phyloP scores from a whole-genome alignment of 148 eudicot genomes.

The Chenopodium suecicum region DNA sequence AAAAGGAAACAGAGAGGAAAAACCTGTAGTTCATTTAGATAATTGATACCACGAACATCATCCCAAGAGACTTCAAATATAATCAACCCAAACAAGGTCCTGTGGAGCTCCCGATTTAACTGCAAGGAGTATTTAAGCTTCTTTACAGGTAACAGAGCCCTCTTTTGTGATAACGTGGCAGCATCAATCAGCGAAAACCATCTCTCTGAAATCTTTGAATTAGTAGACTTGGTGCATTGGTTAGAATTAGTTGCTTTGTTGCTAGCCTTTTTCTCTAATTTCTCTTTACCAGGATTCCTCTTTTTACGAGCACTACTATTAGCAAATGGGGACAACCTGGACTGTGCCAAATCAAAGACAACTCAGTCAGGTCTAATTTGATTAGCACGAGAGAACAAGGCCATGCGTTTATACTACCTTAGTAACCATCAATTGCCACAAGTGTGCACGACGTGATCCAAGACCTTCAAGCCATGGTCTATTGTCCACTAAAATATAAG shows the following conservation, averaged over 20 bases:
- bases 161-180: slow-evolving; percentile 65
- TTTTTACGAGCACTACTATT: slow-evolving; percentile 67
- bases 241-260: slow-evolving; percentile 34
- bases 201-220: slow-evolving; percentile 45
- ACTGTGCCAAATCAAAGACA: slow-evolving; percentile 46
- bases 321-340: slow-evolving; percentile 95
- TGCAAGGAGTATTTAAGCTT: slow-evolving; percentile 71
- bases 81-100: slow-evolving; percentile 89
- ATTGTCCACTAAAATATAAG: slow-evolving; percentile 93
- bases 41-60: slow-evolving; percentile 90
- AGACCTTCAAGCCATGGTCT: slow-evolving; percentile 87
- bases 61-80: slow-evolving; percentile 88
- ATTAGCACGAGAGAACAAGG: slow-evolving; percentile 9
- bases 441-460: slow-evolving; percentile 77
- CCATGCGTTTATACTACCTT: slow-evolving; percentile 55
- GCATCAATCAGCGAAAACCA: slow-evolving; percentile 84
- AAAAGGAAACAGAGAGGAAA: slow-evolving; percentile 5
- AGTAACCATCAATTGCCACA: slow-evolving; percentile 98
- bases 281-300: slow-evolving; percentile 43
- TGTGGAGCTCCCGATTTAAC: slow-evolving; percentile 66
- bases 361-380: slow-evolving; percentile 14
- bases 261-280: slow-evolving; percentile 37
- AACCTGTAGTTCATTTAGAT: slow-evolving; percentile 94
- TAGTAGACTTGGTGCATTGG: slow-evolving; percentile 21
- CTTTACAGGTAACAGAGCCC: slow-evolving; percentile 77